Conservation (phyloP, 2,329 filamentous ascomycete genomes). For the Tolypocladium nubicola region DNA sequence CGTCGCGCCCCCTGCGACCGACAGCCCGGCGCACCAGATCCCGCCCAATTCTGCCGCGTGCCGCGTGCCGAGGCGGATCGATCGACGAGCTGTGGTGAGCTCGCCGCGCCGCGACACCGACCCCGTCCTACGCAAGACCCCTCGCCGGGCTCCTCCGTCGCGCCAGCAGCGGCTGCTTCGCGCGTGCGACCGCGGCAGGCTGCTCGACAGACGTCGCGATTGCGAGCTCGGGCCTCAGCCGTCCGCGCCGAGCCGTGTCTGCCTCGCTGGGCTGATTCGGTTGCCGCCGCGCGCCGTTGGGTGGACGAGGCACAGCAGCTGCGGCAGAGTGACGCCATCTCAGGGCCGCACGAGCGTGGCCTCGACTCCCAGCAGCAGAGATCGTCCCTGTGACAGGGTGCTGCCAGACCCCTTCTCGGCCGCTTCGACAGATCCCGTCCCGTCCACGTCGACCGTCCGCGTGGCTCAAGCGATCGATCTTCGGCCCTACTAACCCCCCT, state of each 20-base stretch:
- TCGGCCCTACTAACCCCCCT: background rate
- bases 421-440: background rate
- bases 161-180: background rate
- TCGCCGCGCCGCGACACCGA: background rate
- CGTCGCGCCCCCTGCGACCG: background rate
- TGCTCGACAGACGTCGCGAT: background rate
- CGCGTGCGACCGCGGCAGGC: background rate
- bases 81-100: background rate
- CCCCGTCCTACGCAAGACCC: background rate
- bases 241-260: background rate
- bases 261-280: background rate
- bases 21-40: no score
- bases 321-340: background rate
- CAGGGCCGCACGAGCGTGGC: background rate
- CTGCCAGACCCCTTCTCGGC: background rate
- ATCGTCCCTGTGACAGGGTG: background rate
- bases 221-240: background rate
- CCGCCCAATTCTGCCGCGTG: fast-evolving
- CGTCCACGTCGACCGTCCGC: background rate
- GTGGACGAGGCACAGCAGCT: background rate
- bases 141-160: background rate
- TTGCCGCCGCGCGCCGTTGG: background rate
- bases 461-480: background rate
- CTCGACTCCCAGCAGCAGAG: background rate
- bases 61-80: background rate